These are phyloP conservation scores for Madurella fahalii DNA, from an alignment of 2,329 filamentous ascomycete species.

Conservation along the genomic window DNA sequence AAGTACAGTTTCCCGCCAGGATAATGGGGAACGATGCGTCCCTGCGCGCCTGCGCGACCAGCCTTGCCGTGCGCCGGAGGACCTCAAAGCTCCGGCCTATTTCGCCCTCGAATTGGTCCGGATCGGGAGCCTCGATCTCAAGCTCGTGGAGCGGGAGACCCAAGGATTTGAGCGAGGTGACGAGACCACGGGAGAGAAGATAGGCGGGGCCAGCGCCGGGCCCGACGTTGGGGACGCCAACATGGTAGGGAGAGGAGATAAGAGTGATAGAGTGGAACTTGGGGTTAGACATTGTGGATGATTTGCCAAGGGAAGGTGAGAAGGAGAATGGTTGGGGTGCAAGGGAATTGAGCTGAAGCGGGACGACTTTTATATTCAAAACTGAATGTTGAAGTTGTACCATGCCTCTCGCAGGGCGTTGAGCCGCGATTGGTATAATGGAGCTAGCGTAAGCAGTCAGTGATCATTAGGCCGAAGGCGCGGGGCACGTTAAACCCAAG, in stretches of 20 bases:
- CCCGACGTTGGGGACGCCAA: constrained; percentile 35
- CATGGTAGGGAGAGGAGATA: constrained; percentile 39
- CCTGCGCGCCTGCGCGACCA: constrained; percentile 28
- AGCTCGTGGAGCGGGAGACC: constrained; percentile 25
- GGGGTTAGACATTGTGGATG: not conserved
- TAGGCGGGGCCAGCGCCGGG: constrained; percentile 31
- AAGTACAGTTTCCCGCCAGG: constrained; percentile 38
- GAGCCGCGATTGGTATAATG: too few relatives aligned
- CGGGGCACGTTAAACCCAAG: too few relatives aligned
- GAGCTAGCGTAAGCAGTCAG: too few relatives aligned
- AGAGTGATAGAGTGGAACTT: constrained; percentile 28
- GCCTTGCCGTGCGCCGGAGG: constrained; percentile 34
- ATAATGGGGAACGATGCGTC: constrained; percentile 35
- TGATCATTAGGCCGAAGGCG: too few relatives aligned
- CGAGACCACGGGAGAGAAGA: constrained; percentile 30
- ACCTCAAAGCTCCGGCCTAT: constrained; percentile 39
- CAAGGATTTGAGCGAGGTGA: constrained; percentile 26
- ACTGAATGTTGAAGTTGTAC: too few relatives aligned
- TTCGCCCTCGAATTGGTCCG: constrained; percentile 36
- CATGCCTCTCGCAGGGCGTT: too few relatives aligned
- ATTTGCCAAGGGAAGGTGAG: not conserved
- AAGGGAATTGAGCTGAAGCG: too few relatives aligned
- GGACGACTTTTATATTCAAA: too few relatives aligned
- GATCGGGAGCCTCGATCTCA: constrained; percentile 26
- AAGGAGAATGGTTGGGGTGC: too few relatives aligned